Percentiles rank a stretch among this genome's conserved stretches.
Evolutionary conservation across 2,329 filamentous ascomycete genomes (phyloP).

Genomic region (Pseudogymnoascus sp.): DNA sequence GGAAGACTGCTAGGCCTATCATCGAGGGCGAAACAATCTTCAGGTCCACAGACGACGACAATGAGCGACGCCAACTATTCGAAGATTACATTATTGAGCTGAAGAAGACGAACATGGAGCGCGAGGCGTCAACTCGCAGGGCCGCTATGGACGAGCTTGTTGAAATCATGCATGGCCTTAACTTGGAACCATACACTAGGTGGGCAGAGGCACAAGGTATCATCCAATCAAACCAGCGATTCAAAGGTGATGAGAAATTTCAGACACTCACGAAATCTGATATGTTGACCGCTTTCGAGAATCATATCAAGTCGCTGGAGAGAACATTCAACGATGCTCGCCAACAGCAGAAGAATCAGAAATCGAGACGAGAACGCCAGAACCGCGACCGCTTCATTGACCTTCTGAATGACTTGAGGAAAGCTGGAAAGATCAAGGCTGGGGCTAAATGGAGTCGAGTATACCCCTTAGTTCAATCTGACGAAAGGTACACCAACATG

Average conservation of each 20-base stretch:
- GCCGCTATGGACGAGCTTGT: constrained; percentile 78
- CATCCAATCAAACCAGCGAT: constrained; percentile 68
- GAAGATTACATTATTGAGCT: constrained; percentile 86
- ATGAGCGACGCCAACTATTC: constrained; percentile 81
- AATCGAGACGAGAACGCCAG: constrained; percentile 74
- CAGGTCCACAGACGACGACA: constrained; percentile 78
- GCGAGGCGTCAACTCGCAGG: constrained; percentile 63
- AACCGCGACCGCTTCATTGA: constrained; percentile 72
- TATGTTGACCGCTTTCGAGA: constrained; percentile 86
- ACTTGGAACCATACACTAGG: constrained; percentile 86
- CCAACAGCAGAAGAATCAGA: constrained; percentile 77
- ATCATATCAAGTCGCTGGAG: constrained; percentile 88
- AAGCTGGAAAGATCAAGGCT: constrained; percentile 75
- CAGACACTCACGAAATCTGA: constrained; percentile 79
- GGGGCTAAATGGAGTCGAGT: constrained; percentile 85
- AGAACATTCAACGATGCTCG: constrained; percentile 83
- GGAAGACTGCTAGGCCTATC: constrained; percentile 91
- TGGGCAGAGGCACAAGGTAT: constrained; percentile 85
- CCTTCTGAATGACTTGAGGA: constrained; percentile 66
- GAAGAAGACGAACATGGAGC: constrained; percentile 70
- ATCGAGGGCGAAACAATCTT: constrained; percentile 95
- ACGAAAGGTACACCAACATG: constrained; percentile 76
- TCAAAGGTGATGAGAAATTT: constrained; percentile 78
- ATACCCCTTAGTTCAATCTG: constrained; percentile 64
- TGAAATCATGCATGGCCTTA: constrained; percentile 66